Conservation (phyloP, 1,284 basidiomycete species). For the Naganishia sp. region DNA sequence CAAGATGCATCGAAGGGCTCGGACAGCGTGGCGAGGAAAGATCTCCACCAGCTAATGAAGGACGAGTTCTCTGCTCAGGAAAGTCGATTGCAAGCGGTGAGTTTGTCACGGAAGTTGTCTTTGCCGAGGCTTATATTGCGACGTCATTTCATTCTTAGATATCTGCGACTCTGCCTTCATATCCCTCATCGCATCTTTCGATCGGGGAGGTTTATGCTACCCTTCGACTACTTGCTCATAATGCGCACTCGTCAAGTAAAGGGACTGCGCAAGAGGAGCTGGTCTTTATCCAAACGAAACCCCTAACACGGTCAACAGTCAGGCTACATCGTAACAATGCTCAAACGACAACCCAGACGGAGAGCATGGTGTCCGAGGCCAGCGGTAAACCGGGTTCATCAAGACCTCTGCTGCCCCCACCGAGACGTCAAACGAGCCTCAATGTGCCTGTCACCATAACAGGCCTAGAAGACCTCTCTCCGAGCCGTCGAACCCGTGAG, state of each 20-base stretch:
- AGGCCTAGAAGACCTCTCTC: no score
- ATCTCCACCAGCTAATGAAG: not conserved
- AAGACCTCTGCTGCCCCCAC: conserved; percentile 7
- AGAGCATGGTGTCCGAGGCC: not conserved
- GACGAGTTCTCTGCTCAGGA: conserved; percentile 5
- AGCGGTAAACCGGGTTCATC: not conserved
- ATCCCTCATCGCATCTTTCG: conserved; percentile 15
- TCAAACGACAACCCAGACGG: no score
- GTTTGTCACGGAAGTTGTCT: not conserved
- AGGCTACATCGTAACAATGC: no score
- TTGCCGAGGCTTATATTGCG: not conserved
- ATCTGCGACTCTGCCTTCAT: conserved; percentile 7
- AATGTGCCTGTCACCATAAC: not conserved
- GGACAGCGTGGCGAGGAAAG: not conserved
- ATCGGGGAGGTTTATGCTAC: conserved; percentile 19
- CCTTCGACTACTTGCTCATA: conserved; percentile 8
- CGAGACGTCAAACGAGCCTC: conserved; percentile 14
- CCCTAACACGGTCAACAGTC: not conserved
- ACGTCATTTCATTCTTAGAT: conserved; percentile 1
- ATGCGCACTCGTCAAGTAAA: not conserved
- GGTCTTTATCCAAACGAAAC: conserved; percentile 19
- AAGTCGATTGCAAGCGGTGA: conserved; percentile 1
- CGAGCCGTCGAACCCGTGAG: no score
- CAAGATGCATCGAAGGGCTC: conserved; percentile 3
- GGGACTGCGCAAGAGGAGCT: conserved; percentile 4